Evolutionary conservation across 116 monocot genomes (phyloP).

Genomic region (Zostera marina): DNA sequence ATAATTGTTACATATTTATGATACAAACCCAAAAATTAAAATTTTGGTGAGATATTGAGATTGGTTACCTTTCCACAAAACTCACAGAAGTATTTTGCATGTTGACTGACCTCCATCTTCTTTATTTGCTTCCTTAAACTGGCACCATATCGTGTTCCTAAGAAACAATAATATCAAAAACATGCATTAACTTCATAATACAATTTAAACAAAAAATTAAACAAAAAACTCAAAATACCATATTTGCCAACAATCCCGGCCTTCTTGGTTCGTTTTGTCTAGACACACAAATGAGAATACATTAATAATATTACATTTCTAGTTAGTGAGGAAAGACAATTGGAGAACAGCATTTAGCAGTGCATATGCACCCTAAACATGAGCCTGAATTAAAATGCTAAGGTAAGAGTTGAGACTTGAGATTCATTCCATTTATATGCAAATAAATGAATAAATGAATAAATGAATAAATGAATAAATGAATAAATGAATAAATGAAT

Average conservation of each 20-base stretch:
- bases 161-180: not conserved
- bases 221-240: not conserved
- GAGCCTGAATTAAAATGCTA: too few relatives aligned
- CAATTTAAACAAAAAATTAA: not conserved
- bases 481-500: not conserved
- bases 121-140: constrained; percentile 88
- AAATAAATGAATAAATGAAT: not conserved
- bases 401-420: too few relatives aligned
- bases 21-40: not conserved
- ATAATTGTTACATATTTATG: not conserved
- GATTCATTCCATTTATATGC: not conserved
- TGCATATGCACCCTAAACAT: too few relatives aligned
- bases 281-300: not conserved
- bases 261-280: constrained; percentile 19
- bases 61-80: constrained; percentile 71
- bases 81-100: constrained; percentile 89
- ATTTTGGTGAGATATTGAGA: not conserved
- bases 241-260: constrained; percentile 20
- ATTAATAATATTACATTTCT: not conserved
- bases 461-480: not conserved
- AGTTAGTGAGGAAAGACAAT: too few relatives aligned
- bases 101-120: constrained; percentile 89
- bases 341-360: too few relatives aligned
- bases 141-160: constrained; percentile 90
- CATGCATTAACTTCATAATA: not conserved